Evolutionary conservation across 2,329 filamentous ascomycete genomes (phyloP), one percentile per base, ranked within the genome.

Genomic region (Penicillium olsonii): DNA sequence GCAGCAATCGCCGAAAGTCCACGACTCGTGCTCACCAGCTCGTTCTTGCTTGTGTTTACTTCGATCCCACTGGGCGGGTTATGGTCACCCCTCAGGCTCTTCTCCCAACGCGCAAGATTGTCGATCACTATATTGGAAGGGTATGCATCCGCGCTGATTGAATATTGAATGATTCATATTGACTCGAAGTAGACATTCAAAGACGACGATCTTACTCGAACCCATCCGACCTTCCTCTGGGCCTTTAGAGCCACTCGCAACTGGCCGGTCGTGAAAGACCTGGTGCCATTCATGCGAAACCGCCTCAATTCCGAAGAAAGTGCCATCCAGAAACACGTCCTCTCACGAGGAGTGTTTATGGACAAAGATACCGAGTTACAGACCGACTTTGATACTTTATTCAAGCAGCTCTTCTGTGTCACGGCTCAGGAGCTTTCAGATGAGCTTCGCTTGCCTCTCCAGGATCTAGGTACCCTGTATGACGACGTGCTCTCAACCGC

Each of bases 171-270:
- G 12, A 14, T 12, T 12, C 37, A 24, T 24, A 41, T 39, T 50
- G 66, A 61, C 38, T 4, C 29, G 70, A 57, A 47, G 5, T 42
- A 74, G 70, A 74, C 68, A 7, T 84, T 83, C 22, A 82, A 86
- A 45, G 83, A 85, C 52, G 89, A 95, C 52, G 82, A 85, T 12
- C 92, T 96, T 62, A 84, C 84, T 48, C 84, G 84, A 19, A 82
- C 83, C 0, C 90, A 95, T 64, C 83, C 88, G 0, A 83, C 92
- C 2, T 95, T 94, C 69, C 84, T 91, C 42, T 95, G 91, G 91
- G 86, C 94, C 62, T 95, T 88, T 65, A 83, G 88, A 48, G 88
- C 90, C 2, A 89, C 88, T 6, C 81, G 85, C 50, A 87, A 91
- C 67, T 96, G 91, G 91, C 66, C 72, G 7, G 80, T 83, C 34